These are phyloP conservation scores for Colletotrichum eleusines DNA, from an alignment of 2,329 filamentous ascomycete species.

Conservation along the genomic window DNA sequence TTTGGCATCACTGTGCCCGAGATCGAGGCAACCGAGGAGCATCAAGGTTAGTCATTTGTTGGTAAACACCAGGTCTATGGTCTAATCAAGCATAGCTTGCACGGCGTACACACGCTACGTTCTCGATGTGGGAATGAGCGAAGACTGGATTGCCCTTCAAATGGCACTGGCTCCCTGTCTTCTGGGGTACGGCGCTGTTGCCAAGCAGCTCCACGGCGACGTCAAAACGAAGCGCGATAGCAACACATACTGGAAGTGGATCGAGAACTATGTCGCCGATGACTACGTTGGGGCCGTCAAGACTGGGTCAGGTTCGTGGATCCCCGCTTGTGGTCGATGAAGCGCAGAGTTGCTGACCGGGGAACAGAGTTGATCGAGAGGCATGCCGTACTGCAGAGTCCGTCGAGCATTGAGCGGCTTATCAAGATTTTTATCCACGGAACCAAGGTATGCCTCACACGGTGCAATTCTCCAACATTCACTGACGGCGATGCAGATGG, in stretches of 20 bases:
- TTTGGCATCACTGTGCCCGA: slow-evolving; percentile 82
- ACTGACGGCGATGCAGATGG: slow-evolving; percentile 55
- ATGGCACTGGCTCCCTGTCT: slow-evolving; percentile 88
- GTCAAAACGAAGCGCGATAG: slow-evolving; percentile 70
- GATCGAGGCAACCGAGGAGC: slow-evolving; percentile 80
- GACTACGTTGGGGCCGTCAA: slow-evolving; percentile 82
- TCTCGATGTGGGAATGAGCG: slow-evolving; percentile 86
- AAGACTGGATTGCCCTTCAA: slow-evolving; percentile 90
- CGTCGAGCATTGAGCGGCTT: slow-evolving; percentile 82
- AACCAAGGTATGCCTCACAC: slow-evolving; percentile 73
- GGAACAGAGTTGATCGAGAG: slow-evolving; percentile 77
- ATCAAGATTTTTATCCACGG: slow-evolving; percentile 87
- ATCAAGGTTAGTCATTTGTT: slow-evolving; percentile 67
- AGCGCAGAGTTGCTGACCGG: background rate
- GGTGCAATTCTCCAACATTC: background rate
- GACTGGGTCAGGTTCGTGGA: slow-evolving; percentile 73
- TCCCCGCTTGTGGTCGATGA: background rate
- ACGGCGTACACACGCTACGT: slow-evolving; percentile 88
- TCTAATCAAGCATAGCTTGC: slow-evolving; percentile 65
- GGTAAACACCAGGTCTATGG: no score
- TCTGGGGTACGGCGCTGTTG: slow-evolving; percentile 88
- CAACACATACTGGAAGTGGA: slow-evolving; percentile 90
- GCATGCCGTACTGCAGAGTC: slow-evolving; percentile 79
- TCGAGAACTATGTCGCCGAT: slow-evolving; percentile 86
- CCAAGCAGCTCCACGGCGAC: slow-evolving; percentile 75